These are phyloP conservation scores for Odontarrhena argentea DNA, from an alignment of 345 rosid species.

Conservation along the genomic window DNA sequence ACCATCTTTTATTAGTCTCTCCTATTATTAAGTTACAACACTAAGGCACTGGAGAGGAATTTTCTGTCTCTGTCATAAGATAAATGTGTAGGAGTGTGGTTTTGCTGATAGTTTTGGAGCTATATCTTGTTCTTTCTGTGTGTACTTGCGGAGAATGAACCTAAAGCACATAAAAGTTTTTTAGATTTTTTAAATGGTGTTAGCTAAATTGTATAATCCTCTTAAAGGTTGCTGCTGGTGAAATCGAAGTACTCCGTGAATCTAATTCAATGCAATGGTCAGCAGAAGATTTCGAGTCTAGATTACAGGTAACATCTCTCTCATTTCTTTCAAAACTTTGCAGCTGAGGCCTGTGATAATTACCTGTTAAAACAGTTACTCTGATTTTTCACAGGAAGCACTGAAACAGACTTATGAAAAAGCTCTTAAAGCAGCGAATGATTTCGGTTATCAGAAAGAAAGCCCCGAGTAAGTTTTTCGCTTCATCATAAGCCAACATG, in stretches of 20 bases:
- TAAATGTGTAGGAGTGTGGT: conserved; percentile 22
- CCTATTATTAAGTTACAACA: conserved; percentile 13
- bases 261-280: conserved; percentile 92
- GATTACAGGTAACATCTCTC: conserved; percentile 67
- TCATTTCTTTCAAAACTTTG: neutral
- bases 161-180: neutral
- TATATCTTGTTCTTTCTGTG: neutral
- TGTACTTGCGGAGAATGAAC: neutral
- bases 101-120: conserved; percentile 10
- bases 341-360: conserved; percentile 7
- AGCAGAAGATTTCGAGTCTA: conserved; percentile 94
- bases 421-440: conserved; percentile 88
- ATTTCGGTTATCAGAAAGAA: conserved; percentile 93
- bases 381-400: conserved; percentile 70
- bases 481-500: neutral
- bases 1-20: neutral
- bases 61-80: neutral
- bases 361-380: neutral
- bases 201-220: conserved; percentile 12
- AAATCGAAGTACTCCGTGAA: conserved; percentile 89
- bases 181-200: conserved; percentile 11
- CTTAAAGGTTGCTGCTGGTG: conserved; percentile 94
- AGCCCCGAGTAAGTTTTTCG: conserved; percentile 82
- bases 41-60: conserved; percentile 17
- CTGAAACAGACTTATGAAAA: conserved; percentile 89